Evolutionary conservation across 2,329 filamentous ascomycete species (phyloP).

Genomic region (Cercospora beticola): DNA sequence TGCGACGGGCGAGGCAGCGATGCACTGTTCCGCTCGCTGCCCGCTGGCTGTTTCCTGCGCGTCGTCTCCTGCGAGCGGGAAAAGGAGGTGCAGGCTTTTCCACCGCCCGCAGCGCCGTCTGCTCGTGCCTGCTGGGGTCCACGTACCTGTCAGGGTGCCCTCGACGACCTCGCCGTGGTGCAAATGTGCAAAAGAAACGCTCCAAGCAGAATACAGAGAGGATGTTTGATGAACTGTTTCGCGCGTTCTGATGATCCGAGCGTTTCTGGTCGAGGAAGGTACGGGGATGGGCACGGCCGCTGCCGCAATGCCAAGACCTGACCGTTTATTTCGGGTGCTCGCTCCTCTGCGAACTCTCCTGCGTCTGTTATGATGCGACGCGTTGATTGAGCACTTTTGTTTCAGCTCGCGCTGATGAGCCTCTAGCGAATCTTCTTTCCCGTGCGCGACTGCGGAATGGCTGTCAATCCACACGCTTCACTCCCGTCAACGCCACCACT

Average conservation of each 20-base stretch:
- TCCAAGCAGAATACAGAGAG: slow-evolving; percentile 10
- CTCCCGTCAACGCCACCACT: not conserved
- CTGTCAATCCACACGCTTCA: not conserved
- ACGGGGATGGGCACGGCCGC: not conserved
- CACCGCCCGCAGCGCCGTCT: not conserved
- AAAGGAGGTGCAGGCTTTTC: slow-evolving; percentile 16
- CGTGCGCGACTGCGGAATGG: not conserved
- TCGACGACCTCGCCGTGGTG: slow-evolving; percentile 1
- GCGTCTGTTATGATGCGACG: not conserved
- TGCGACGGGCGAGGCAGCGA: not conserved
- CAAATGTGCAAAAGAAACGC: slow-evolving; percentile 7
- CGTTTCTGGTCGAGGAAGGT: slow-evolving; percentile 10
- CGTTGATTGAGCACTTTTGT: not conserved
- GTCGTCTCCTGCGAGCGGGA: slow-evolving; percentile 7
- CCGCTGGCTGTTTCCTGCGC: slow-evolving; percentile 5
- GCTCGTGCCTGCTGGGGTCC: not conserved
- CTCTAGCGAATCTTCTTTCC: not conserved
- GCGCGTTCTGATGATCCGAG: slow-evolving; percentile 14
- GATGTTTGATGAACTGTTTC: slow-evolving; percentile 17
- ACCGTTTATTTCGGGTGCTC: slow-evolving; percentile 1
- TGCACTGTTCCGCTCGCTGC: not conserved
- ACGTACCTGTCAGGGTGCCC: slow-evolving; percentile 11
- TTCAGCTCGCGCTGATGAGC: slow-evolving; percentile 9
- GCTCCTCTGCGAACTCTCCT: not conserved
- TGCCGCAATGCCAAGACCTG: slow-evolving; percentile 2